Evolutionary conservation across 129 eudicot species (phyloP).

Genomic region (Flaveria linearis): DNA sequence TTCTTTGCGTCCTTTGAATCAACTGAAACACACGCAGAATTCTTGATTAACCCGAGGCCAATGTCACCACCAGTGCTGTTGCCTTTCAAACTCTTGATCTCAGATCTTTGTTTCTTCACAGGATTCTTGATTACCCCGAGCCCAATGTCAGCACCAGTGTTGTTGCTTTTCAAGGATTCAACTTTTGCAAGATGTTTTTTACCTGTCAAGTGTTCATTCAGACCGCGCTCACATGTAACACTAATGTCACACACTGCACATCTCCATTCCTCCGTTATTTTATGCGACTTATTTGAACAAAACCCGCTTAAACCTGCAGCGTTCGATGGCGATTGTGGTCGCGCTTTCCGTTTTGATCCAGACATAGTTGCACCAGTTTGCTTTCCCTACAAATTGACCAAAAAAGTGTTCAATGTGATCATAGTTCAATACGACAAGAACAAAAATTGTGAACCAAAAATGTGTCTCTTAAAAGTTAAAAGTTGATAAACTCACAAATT

Average conservation of each 20-base stretch:
- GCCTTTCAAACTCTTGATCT: background rate
- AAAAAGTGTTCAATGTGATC: background rate
- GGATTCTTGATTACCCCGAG: too few species aligned
- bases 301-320: background rate
- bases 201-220: conserved; percentile 13
- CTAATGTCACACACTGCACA: conserved; percentile 52
- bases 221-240: conserved; percentile 43
- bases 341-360: conserved; percentile 53
- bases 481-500: too few species aligned
- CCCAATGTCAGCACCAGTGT: background rate
- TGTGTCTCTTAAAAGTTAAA: background rate
- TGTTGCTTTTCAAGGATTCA: conserved; percentile 26
- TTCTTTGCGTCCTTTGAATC: background rate
- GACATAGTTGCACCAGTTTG: conserved; percentile 5
- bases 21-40: background rate
- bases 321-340: background rate
- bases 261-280: conserved; percentile 41
- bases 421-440: background rate
- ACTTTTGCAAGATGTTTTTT: conserved; percentile 15
- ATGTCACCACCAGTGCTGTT: background rate
- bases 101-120: too few species aligned
- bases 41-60: background rate
- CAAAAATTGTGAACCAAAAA: background rate
- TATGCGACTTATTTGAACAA: background rate
- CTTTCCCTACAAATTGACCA: conserved; percentile 26